These are phyloP conservation scores for Dicorynia guianensis DNA, from an alignment of 306 rosid genomes.

Conservation along the genomic window DNA sequence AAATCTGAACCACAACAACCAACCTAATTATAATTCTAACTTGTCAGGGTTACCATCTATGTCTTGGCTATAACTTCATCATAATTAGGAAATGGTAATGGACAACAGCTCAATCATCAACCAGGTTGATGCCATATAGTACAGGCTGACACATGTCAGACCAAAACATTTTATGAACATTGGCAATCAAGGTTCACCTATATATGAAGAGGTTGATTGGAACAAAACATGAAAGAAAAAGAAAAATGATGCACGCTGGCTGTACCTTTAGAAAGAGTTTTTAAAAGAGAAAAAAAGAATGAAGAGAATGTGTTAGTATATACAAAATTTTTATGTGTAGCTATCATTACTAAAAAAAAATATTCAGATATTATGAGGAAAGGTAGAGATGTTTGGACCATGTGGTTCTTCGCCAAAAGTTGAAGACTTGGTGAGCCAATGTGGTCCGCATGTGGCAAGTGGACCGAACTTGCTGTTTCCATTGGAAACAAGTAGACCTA, in stretches of 20 bases:
- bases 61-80: no score
- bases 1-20: slow-evolving; percentile 29
- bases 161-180: background rate
- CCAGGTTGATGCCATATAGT: background rate
- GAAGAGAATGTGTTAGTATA: no score
- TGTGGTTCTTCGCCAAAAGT: background rate
- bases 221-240: background rate
- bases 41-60: no score
- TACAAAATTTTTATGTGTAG: no score
- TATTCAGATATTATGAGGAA: background rate
- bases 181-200: background rate
- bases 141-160: background rate
- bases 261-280: no score
- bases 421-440: slow-evolving; percentile 1
- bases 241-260: no score
- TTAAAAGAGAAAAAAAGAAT: no score
- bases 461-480: slow-evolving; percentile 33
- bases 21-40: no score
- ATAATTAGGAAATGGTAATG: no score
- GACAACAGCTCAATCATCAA: background rate
- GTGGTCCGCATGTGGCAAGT: slow-evolving; percentile 46
- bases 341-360: no score
- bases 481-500: background rate
- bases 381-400: background rate
- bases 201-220: background rate